A percentile compares a stretch with the other conserved stretches of the same genome.
phyloP scores from a whole-genome alignment of 257 asterid species.

The Parsonsia alboflavescens region DNA sequence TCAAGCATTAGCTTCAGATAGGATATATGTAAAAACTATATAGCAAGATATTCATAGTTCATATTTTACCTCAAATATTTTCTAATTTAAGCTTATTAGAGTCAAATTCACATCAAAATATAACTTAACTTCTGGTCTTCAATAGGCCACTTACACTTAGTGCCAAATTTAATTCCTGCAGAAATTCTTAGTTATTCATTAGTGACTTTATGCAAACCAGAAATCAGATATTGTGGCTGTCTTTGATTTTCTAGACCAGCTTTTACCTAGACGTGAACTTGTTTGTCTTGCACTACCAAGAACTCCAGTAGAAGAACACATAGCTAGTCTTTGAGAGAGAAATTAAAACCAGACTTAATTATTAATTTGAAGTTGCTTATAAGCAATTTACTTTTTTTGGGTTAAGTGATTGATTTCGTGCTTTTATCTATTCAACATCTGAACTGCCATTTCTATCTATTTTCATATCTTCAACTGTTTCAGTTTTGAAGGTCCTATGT shows the following conservation, averaged over 20 bases:
- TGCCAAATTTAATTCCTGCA: not conserved
- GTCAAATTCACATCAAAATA: no score
- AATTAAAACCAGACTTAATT: not conserved
- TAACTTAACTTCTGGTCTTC: no score
- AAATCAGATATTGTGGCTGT: not conserved
- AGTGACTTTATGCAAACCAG: not conserved
- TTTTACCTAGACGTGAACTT: not conserved
- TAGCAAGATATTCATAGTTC: not conserved
- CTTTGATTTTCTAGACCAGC: not conserved
- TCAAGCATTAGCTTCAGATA: not conserved
- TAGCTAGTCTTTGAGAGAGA: not conserved
- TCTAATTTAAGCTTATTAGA: not conserved
- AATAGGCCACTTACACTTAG: no score
- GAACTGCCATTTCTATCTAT: not conserved
- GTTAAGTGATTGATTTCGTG: not conserved
- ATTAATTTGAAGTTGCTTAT: not conserved
- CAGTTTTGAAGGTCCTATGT: not conserved
- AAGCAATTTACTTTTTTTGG: not conserved
- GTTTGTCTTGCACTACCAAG: not conserved
- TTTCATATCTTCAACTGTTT: not conserved
- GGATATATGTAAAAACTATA: not conserved
- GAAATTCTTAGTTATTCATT: not conserved
- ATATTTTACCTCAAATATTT: not conserved
- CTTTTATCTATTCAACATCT: not conserved
- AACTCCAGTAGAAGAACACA: not conserved